Base-by-base conservation (phyloP, 2,329 filamentous ascomycete genomes). In the Intubia oerlemansii region DNA sequence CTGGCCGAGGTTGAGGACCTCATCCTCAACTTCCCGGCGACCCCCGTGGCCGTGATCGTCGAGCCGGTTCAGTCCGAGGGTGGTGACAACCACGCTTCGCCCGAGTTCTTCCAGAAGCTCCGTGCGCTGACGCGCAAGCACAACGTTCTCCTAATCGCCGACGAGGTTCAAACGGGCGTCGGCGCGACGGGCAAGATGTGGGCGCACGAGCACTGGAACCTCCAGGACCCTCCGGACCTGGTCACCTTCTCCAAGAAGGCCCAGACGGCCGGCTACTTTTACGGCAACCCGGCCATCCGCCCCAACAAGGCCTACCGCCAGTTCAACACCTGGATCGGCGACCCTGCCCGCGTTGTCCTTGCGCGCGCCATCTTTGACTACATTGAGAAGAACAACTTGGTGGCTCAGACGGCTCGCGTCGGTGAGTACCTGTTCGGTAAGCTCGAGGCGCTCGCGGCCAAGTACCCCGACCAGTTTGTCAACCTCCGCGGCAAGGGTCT, bases 241-340 rank as follows among this genome's bases (percentile, higher is more conserved):
- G 82, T 92, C 25, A 92, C 82, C 33, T 92, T 92, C 57, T 79
- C 70, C 45, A 92, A 92, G 62, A 92, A 92, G 62, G 84, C 82
- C 4, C 82, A 92, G 56, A 79, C 82, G 2, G 82, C 84, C 6
- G 82, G 82, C 19, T 92, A 85, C 63, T 92, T 88, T 62, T 92
- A 72, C 47, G 75, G 75, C 35, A 74, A 88, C 60, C 64, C 68
- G 8, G 70, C 67, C 24, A 62, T 92, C 40, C 64, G 78, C 10
- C 82, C 82, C 36, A 91, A 91, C 60, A 84, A 84, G 63, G 77
- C 84, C 5, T 92, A 91, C 61, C 73, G 82, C 36, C 82, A 92
- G 54, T 92, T 92, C 64, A 92, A 92, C 62, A 92, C 81, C 27
- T 92, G 82, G 82, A 90, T 92, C 75, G 82, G 82, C 43, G 82